These are phyloP conservation scores for Raddia distichophylla DNA, from an alignment of 176 grass and related monocot species.

Conservation along the genomic window DNA sequence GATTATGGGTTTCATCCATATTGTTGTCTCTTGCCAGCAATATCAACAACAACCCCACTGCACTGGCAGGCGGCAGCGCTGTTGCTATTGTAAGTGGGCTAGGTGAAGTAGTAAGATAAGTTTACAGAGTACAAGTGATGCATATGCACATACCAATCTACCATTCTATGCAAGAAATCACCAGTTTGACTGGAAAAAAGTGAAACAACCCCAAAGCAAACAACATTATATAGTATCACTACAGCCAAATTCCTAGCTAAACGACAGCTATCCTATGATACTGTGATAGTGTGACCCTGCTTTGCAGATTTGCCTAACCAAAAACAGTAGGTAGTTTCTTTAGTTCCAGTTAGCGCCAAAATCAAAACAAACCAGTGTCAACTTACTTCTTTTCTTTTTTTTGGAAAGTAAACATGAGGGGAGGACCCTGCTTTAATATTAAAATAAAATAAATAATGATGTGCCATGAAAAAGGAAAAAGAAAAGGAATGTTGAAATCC, in stretches of 20 bases:
- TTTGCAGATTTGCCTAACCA: background rate
- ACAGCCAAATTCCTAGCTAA: background rate
- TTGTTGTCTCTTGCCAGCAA: background rate
- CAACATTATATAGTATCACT: background rate
- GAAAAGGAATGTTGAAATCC: no score
- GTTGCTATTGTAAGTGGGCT: background rate
- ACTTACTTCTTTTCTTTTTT: no score
- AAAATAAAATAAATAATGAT: no score
- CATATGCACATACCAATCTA: background rate
- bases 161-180: conserved; percentile 1
- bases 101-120: background rate
- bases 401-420: no score
- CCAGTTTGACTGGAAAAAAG: background rate
- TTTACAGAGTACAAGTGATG: background rate
- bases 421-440: no score
- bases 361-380: background rate
- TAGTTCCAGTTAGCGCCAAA: background rate
- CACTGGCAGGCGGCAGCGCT: background rate
- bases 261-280: background rate
- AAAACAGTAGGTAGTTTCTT: background rate
- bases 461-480: no score
- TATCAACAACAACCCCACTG: background rate
- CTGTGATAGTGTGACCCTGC: background rate
- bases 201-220: background rate
- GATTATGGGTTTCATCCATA: no score